Evolutionary conservation across 345 rosid species (phyloP).

Genomic region (Ailanthus altissimus): DNA sequence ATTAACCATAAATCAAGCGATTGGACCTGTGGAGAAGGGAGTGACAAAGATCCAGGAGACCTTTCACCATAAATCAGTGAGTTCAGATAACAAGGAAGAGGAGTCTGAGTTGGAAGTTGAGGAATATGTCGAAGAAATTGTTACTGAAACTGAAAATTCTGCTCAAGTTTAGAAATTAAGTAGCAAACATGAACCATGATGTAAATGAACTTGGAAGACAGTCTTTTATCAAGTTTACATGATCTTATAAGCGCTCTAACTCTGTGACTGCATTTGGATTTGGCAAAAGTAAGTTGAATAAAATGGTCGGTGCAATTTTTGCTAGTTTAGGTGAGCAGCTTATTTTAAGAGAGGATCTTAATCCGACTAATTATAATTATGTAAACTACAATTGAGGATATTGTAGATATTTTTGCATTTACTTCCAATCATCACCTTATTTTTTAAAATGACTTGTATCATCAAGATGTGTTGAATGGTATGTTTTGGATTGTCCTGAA

Average conservation of each 20-base stretch:
- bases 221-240: too few species aligned
- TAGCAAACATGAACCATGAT: not conserved
- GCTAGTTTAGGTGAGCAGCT: too few species aligned
- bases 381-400: too few species aligned
- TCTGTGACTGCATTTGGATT: not conserved
- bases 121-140: slow-evolving; percentile 25
- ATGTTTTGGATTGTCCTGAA: too few species aligned
- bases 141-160: slow-evolving; percentile 2
- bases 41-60: slow-evolving; percentile 76
- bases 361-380: too few species aligned
- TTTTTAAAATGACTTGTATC: too few species aligned
- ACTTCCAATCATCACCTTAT: too few species aligned
- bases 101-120: slow-evolving; percentile 40
- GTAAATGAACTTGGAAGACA: not conserved
- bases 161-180: not conserved
- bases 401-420: too few species aligned
- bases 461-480: too few species aligned
- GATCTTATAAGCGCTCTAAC: not conserved
- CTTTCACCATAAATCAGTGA: slow-evolving; percentile 43
- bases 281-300: not conserved
- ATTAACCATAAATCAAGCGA: slow-evolving; percentile 85
- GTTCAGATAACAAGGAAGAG: slow-evolving; percentile 38
- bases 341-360: too few species aligned
- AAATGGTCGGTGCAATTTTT: too few species aligned
- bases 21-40: slow-evolving; percentile 82